Evolutionary conservation across 352 stramenopile genomes (phyloP).

Genomic region (Globisporangium takayamanum): DNA sequence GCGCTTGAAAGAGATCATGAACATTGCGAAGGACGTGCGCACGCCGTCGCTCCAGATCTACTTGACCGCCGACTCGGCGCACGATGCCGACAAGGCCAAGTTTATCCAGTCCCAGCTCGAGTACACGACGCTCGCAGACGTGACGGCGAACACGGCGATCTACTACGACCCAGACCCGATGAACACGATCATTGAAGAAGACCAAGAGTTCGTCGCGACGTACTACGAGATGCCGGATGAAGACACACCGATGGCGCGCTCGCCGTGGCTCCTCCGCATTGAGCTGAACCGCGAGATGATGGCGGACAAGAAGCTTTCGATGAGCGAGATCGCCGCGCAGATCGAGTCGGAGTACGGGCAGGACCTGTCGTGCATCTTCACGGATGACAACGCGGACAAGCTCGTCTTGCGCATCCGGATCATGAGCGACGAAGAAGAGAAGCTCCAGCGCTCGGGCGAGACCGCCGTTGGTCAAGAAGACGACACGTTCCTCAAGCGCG

Average conservation of each 20-base stretch:
- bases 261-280: conserved; percentile 98
- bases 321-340: conserved; percentile 94
- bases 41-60: conserved; percentile 96
- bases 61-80: conserved; percentile 84
- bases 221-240: conserved; percentile 98
- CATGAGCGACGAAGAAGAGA: conserved; percentile 91
- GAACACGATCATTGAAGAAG: conserved; percentile 95
- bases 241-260: conserved; percentile 91
- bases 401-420: conserved; percentile 97
- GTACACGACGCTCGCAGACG: conserved; percentile 95
- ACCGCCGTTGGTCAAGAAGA: conserved; percentile 89
- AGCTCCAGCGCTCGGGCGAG: conserved; percentile 72
- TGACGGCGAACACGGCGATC: conserved; percentile 96
- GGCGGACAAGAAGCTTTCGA: conserved; percentile 96
- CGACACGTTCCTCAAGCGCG: conserved; percentile 95
- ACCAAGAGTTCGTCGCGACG: conserved; percentile 96
- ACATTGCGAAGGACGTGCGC: conserved; percentile 97
- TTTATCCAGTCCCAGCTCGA: conserved; percentile 94
- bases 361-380: conserved; percentile 96
- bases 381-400: conserved; percentile 97
- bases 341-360: conserved; percentile 94
- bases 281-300: conserved; percentile 97
- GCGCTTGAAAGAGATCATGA: conserved; percentile 99
- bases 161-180: conserved; percentile 98
- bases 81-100: conserved; percentile 84